Evolutionary conservation across 208 protist genomes (phyloP).

Genomic region (Spongospora subterranea): DNA sequence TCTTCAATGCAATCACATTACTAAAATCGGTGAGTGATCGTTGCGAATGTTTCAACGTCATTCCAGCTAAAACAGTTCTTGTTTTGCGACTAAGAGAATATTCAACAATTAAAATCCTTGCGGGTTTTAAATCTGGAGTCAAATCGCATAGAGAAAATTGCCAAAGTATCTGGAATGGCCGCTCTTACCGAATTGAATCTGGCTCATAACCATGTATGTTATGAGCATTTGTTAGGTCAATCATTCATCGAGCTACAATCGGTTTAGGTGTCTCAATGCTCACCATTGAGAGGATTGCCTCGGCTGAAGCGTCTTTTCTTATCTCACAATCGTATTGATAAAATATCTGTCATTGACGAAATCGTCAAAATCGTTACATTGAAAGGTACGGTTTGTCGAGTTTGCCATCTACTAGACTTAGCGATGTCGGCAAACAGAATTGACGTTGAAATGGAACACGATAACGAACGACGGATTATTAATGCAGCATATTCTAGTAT

Average conservation of each 20-base stretch:
- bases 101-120: constrained; percentile 38
- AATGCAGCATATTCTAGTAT: neutral
- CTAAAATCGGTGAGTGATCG: neutral
- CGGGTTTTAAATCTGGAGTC: constrained; percentile 19
- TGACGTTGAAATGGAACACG: constrained; percentile 17
- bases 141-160: neutral
- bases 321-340: constrained; percentile 36
- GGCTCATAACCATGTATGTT: neutral
- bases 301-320: neutral
- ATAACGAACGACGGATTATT: neutral
- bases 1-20: constrained; percentile 3
- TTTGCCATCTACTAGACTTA: neutral
- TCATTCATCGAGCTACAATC: neutral
- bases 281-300: neutral
- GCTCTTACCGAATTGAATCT: constrained; percentile 31
- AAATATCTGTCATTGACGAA: neutral
- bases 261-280: neutral
- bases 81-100: constrained; percentile 42
- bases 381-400: neutral
- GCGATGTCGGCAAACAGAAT: constrained; percentile 7
- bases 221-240: no score
- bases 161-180: neutral
- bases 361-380: neutral
- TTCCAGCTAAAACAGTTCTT: neutral
- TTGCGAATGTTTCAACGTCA: neutral